Evolutionary conservation across 2,329 filamentous ascomycete genomes (phyloP), one percentile per base, ranked within the genome.

Genomic region (Arthrocladium fulminans): DNA sequence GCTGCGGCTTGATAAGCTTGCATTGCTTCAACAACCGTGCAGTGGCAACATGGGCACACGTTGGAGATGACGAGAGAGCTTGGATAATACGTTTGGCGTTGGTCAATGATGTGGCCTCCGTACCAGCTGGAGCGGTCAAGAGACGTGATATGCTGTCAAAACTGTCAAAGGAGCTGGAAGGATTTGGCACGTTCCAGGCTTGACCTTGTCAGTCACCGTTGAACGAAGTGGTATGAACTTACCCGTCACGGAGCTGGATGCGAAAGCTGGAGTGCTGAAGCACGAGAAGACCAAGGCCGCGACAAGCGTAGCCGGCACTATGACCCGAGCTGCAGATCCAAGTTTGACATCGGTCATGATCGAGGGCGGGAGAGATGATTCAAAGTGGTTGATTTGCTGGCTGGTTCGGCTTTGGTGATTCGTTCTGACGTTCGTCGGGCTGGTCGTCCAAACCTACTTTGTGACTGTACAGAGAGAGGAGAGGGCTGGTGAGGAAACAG

Each of bases 81-180:
- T 47, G 32, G 4, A 47, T 39, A 22, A 47, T 47, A 7, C 34
- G 44, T 17, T 47, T 47, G 19, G 44, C 44, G 19, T 47, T 47
- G 44, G 29, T 23, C 22, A 47, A 23, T 10, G 23, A 22, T 19
- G 19, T 8, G 3, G 19, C 13, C 15, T 29, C 22, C 2, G 34
- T 22, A 23, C 34, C 44, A 30, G 24, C 23, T 20, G 20, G 41
- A 6, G 41, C 29, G 6, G 24, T 32, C 12, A 44, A 25, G 25
- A 44, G 41, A 20, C 23, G 12, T 5, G 41, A 44, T 3, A 44
- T 44, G 41, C 32, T 39, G 23, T 39, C 44, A 8, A 38, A 10
- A 19, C 30, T 19, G 30, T 38, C 15, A 5, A 22, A 38, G 17
- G 32, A 27, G n/a, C 17, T 19, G 19, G 20, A 39, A 10, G 12